Evolutionary conservation across 208 protist species (phyloP), one percentile per base, ranked within the genome.

Genomic region (Zelonia costaricensis): DNA sequence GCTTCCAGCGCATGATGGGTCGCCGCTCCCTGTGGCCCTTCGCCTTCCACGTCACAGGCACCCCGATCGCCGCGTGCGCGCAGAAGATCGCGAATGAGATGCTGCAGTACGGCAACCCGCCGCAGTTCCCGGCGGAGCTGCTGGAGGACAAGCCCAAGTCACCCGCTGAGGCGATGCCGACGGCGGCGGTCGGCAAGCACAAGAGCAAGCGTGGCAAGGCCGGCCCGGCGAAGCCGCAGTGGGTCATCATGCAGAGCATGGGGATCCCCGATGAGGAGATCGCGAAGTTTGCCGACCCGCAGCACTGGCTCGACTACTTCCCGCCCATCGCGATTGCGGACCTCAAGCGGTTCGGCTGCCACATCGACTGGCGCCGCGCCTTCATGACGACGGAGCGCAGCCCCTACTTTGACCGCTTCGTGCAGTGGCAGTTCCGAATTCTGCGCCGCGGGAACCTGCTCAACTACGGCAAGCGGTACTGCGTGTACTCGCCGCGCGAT

Each of bases 371-470:
- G 83, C 87, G 99, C 54, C 91, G 99, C 56, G 96, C 97, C 42
- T 99, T 99, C 74, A 99, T 99, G 66, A 99, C 99, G 25, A 99
- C 99, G 33, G 95, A 99, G 40, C 75, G 87, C 3, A 99, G 99
- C 76, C 98, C 98, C 30, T 99, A 98, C 84, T 99, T 99, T 71
- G 99, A 99, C 70, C 83, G 85, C 28, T 99, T 99, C 74, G 87
- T 99, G 23, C 70, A 91, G 53, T 99, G 99, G 99, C 96, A 98
- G 81, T 99, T 99, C 77, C 76, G 76, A 36, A 74, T 74, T 18
- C 85, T 99, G n/a, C 88, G 95, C 36, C 71, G 73, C 20, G 58
- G 76, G n/a, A 88, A 88, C 15, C 87, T 98, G 62, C 80, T 99
- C 22, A 82, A 74, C 42, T 99, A 99, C 82, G 98, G 98, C 63